Evolutionary conservation across 2,329 filamentous ascomycete genomes (phyloP), one percentile per base, ranked within the genome.

Genomic region (Curvularia lunata): DNA sequence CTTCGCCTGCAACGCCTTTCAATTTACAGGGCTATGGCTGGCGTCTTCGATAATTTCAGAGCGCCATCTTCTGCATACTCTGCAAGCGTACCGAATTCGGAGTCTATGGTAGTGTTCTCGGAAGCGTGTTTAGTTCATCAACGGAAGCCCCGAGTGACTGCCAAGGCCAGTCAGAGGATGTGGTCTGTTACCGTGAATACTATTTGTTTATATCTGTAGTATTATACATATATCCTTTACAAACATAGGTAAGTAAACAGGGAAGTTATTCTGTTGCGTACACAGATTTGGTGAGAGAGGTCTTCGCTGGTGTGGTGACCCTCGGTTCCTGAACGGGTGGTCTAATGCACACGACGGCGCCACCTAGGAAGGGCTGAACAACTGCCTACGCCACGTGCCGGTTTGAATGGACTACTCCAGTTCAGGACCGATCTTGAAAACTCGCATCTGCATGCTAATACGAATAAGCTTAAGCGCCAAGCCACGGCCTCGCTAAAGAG

Each of bases 41-140:
- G 23, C 42, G 12, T 28, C 23, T 28, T 28, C 12, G 42, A 45
- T n/a, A 45, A 45, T 27, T 28, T 13, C 18, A 45, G 42, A 45
- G 42, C 42, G 42, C 42, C 42, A 45, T 45, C 42, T 45, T 45
- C 42, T 45, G 42, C 42, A 45, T 18, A 45, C 23, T 45, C 42
- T 25, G 42, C 42, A 45, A 45, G 42, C 21, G 21, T 45, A 28
- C 42, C 42, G 9, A 45, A n/a, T 12, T 27, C 21, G 42, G 42
- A n/a, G 42, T 28, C 42, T 18, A 45, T 7, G 23, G 42, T 45
- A 45, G 23, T 45, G 42, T n/a, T 28, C 4, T 43, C 40, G 40
- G 19, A 25, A n/a, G 40, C 40, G n/a, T 10, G 19, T 45, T 45
- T 23, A 45, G 41, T 21, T 45, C 41, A 45, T 45, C 21, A 45